phyloP scores from a whole-genome alignment of 768 basidiomycete genomes.

The Lactarius sanguifluus region DNA sequence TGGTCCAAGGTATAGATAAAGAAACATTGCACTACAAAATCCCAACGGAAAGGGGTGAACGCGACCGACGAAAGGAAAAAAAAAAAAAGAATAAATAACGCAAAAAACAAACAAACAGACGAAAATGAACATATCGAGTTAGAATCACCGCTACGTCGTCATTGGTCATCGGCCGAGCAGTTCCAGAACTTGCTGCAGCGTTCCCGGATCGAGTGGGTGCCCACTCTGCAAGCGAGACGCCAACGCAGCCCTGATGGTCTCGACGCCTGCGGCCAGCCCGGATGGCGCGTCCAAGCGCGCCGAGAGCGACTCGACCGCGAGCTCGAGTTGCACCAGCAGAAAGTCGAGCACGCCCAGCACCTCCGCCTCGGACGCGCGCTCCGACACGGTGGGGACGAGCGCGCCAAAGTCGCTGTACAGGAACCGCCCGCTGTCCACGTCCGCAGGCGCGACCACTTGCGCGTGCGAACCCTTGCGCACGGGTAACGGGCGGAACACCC shows the following conservation, averaged over 20 bases:
- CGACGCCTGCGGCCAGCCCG: neutral
- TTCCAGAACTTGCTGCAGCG: constrained; percentile 25
- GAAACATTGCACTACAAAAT: constrained; percentile 22
- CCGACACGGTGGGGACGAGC: constrained; percentile 66
- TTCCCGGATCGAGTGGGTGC: constrained; percentile 18
- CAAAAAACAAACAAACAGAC: constrained; percentile 4
- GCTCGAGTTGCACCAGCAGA: constrained; percentile 72
- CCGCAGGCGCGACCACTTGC: constrained; percentile 30
- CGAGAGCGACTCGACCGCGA: constrained; percentile 42
- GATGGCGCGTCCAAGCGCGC: constrained; percentile 16
- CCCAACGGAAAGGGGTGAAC: constrained; percentile 7
- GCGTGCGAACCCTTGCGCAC: constrained; percentile 28
- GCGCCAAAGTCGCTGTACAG: constrained; percentile 46
- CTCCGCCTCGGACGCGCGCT: constrained; percentile 70
- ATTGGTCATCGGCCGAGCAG: constrained; percentile 18
- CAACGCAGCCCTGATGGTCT: constrained; percentile 18
- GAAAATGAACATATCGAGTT: neutral
- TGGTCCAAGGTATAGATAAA: constrained; percentile 27
- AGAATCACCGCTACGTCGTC: neutral
- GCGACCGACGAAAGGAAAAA: neutral
- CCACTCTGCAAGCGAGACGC: constrained; percentile 14
- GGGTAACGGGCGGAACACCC: constrained; percentile 27
- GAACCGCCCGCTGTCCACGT: constrained; percentile 15
- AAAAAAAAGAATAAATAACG: constrained; percentile 19
- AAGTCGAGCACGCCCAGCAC: constrained; percentile 75